Evolutionary conservation across 148 eudicot species (phyloP).

Genomic region (Talinum fruticosum): DNA sequence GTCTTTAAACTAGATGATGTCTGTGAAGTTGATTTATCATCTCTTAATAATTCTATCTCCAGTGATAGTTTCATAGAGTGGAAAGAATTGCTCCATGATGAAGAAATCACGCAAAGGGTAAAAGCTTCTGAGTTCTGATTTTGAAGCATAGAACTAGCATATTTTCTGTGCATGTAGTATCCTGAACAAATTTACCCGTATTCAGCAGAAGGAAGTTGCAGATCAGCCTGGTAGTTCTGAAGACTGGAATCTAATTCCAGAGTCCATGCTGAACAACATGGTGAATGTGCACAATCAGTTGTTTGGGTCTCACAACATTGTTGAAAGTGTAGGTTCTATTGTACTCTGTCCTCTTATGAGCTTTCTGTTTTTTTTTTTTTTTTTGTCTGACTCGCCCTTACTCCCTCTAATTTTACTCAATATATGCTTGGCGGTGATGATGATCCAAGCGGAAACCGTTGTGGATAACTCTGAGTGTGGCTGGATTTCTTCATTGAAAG

Average conservation of each 20-base stretch:
- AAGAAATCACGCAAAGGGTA: constrained; percentile 49
- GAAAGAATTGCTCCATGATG: constrained; percentile 63
- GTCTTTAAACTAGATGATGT: constrained; percentile 64
- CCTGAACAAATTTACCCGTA: constrained; percentile 8
- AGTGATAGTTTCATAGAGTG: constrained; percentile 69
- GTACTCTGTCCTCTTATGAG: neutral
- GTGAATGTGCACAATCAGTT: constrained; percentile 58
- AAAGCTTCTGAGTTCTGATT: constrained; percentile 5
- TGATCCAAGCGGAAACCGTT: too few species aligned
- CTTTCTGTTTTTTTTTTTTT: neutral
- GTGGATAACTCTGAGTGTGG: too few species aligned
- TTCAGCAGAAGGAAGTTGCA: constrained; percentile 37
- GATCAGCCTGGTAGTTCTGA: constrained; percentile 46
- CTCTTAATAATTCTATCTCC: constrained; percentile 43
- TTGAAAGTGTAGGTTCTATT: constrained; percentile 46
- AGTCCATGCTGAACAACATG: constrained; percentile 49
- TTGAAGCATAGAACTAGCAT: neutral
- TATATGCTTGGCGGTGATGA: too few species aligned
- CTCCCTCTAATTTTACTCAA: too few species aligned
- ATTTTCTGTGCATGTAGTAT: neutral
- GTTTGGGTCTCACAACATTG: constrained; percentile 73
- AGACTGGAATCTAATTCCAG: constrained; percentile 56
- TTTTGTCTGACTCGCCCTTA: neutral
- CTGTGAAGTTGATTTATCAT: constrained; percentile 64
- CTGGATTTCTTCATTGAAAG: neutral